These are phyloP conservation scores for Leccinum discolor DNA, from an alignment of 1,284 basidiomycete species.

Conservation along the genomic window DNA sequence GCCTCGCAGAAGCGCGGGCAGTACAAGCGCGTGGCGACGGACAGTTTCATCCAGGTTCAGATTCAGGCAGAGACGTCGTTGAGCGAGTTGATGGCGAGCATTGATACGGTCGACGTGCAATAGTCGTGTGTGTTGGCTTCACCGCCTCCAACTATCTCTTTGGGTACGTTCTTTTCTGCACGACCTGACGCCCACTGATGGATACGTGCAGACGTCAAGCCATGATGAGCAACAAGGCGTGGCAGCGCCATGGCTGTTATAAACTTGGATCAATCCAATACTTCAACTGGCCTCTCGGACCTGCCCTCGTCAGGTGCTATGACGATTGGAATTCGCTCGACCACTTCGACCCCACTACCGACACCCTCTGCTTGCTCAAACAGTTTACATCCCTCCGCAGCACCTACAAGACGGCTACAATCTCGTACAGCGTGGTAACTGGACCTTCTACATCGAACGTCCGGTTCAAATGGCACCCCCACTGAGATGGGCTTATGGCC, in stretches of 20 bases:
- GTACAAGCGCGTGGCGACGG: too few relatives aligned
- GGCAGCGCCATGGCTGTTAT: slow-evolving; percentile 93
- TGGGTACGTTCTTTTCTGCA: slow-evolving; percentile 49
- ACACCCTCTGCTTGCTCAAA: slow-evolving; percentile 70
- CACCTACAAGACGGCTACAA: slow-evolving; percentile 80
- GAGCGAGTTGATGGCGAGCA: too few relatives aligned
- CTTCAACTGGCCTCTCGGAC: slow-evolving; percentile 86
- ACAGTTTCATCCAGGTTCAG: too few relatives aligned
- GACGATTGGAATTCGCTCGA: slow-evolving; percentile 90
- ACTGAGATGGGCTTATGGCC: slow-evolving; percentile 91
- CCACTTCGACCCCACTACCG: slow-evolving; percentile 88
- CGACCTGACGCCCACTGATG: background rate
- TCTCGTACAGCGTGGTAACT: slow-evolving; percentile 78
- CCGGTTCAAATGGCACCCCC: slow-evolving; percentile 77
- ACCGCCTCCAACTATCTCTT: slow-evolving; percentile 87
- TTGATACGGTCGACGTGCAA: too few relatives aligned
- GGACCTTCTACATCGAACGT: slow-evolving; percentile 75
- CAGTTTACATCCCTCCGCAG: slow-evolving; percentile 74
- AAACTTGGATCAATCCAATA: slow-evolving; percentile 86
- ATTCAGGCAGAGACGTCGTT: too few relatives aligned
- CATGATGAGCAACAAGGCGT: slow-evolving; percentile 82
- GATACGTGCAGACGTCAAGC: slow-evolving; percentile 72
- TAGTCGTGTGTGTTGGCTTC: too few relatives aligned
- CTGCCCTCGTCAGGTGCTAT: slow-evolving; percentile 75
- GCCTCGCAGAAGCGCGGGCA: too few relatives aligned